phyloP scores from a whole-genome alignment of 2,329 filamentous ascomycete genomes.

The Akanthomyces uredinophilus region DNA sequence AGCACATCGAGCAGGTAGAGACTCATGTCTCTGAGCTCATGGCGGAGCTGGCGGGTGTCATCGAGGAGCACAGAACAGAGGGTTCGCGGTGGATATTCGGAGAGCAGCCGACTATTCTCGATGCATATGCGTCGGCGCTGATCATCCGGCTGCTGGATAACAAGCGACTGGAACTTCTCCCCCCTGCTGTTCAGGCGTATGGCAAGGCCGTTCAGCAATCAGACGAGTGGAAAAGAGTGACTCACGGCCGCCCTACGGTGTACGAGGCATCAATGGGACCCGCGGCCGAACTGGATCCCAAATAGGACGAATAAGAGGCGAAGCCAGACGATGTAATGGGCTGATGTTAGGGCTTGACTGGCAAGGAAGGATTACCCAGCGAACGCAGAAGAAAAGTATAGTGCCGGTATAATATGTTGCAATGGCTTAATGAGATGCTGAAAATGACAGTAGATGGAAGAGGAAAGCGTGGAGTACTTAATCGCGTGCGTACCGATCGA shows the following conservation, averaged over 20 bases:
- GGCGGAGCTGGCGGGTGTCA: slow-evolving; percentile 18
- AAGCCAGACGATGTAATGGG: not conserved
- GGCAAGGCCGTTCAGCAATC: slow-evolving; percentile 19
- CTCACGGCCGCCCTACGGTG: slow-evolving; percentile 23
- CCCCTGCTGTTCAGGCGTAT: slow-evolving; percentile 20
- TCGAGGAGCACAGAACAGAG: slow-evolving; percentile 13
- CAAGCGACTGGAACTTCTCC: slow-evolving; percentile 22
- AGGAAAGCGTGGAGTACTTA: not conserved
- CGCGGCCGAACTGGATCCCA: slow-evolving; percentile 18
- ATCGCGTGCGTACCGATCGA: not conserved
- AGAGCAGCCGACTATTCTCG: slow-evolving; percentile 25
- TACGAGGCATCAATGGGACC: slow-evolving; percentile 22
- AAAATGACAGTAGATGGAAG: not conserved
- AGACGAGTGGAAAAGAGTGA: slow-evolving; percentile 24
- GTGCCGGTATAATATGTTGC: not conserved
- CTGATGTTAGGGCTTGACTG: not conserved
- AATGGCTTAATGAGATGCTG: not conserved
- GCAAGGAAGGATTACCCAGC: not conserved
- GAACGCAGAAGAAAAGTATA: not conserved
- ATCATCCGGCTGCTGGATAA: slow-evolving; percentile 23
- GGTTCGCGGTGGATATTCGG: slow-evolving; percentile 25
- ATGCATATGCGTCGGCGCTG: slow-evolving; percentile 24
- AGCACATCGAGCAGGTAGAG: slow-evolving; percentile 23
- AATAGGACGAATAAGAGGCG: slow-evolving; percentile 14
- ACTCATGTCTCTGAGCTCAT: slow-evolving; percentile 21